Evolutionary conservation across 2,329 filamentous ascomycete genomes (phyloP).

Genomic region (Fusarium heterosporum): DNA sequence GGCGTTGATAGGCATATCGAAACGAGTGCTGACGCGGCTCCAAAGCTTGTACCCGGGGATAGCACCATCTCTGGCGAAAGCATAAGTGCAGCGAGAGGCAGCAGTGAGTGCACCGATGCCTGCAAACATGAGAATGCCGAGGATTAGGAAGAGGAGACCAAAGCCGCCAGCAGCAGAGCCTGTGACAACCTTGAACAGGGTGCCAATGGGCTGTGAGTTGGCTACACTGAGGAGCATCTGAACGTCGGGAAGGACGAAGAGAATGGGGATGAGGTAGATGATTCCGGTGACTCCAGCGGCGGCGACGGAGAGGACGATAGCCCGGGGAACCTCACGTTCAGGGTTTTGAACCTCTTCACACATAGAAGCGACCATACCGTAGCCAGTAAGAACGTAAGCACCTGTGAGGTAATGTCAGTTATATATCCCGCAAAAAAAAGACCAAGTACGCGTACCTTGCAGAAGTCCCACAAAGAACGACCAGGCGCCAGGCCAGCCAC

Average conservation of each 20-base stretch:
- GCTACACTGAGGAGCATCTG: slow-evolving; percentile 71
- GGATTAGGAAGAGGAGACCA: slow-evolving; percentile 78
- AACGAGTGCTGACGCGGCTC: slow-evolving; percentile 71
- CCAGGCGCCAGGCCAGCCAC: slow-evolving; percentile 76
- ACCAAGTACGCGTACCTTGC: slow-evolving; percentile 56
- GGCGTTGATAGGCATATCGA: slow-evolving; percentile 78
- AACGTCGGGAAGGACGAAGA: slow-evolving; percentile 80
- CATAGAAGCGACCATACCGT: slow-evolving; percentile 66
- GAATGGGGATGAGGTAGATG: slow-evolving; percentile 75
- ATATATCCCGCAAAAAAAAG: not conserved
- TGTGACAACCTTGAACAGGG: slow-evolving; percentile 80
- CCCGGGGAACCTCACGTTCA: slow-evolving; percentile 71
- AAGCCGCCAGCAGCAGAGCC: slow-evolving; percentile 80
- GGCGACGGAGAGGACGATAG: slow-evolving; percentile 74
- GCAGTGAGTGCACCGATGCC: slow-evolving; percentile 81
- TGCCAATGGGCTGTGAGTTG: slow-evolving; percentile 80
- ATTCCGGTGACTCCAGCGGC: slow-evolving; percentile 74
- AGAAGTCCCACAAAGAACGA: slow-evolving; percentile 67
- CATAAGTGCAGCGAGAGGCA: slow-evolving; percentile 78
- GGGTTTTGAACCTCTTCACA: slow-evolving; percentile 72
- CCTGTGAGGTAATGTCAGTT: slow-evolving; percentile 44
- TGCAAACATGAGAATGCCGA: slow-evolving; percentile 82
- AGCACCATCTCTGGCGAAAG: slow-evolving; percentile 79
- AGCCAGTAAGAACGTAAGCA: slow-evolving; percentile 58
- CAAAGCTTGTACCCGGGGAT: slow-evolving; percentile 77